Evolutionary conservation across 2,329 filamentous ascomycete species (phyloP), one percentile per base, ranked within the genome.

Genomic region (Colletotrichum chlorophyti): DNA sequence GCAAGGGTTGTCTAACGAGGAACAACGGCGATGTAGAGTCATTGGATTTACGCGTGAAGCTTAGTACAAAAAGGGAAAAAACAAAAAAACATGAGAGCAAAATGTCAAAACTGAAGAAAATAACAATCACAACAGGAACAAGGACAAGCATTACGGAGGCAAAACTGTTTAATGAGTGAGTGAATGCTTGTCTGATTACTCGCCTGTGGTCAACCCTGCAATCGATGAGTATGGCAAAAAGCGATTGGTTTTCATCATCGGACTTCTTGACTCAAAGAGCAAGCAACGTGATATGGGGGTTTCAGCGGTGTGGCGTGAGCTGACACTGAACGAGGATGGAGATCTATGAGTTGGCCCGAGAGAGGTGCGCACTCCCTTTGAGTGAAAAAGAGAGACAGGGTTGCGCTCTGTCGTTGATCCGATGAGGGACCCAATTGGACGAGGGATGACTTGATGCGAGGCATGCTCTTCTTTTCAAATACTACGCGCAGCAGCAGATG

Each of bases 221-320:
- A n/a, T 11, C n/a, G 15, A 24, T 35, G 29, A 27, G 9, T 10
- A 32, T 7, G 27, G 10, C 17, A 29, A 26, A 17, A 57, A 29
- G 54, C 42, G 12, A 46, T 19, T 34, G 7, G 41, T 35, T n/a
- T 24, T 27, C 12, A 29, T 29, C 4, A n/a, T n/a, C n/a, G n/a
- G n/a, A n/a, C n/a, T 19, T 43, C 42, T 54, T 48, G 54, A 54
- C 49, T 58, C 49, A 23, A 42, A 35, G 21, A n/a, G n/a, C n/a
- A n/a, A n/a, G n/a, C n/a, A n/a, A n/a, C n/a, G n/a, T n/a, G n/a
- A n/a, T n/a, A n/a, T n/a, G n/a, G n/a, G n/a, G n/a, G n/a, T 43
- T 29, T 17, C 42, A 58, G 37, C 35, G 49, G 42, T 23, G 34
- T 53, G 27, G 49, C 42, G 35, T 29, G 23, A 19, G 35, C 37